Evolutionary conservation across 257 asterid species (phyloP).

Genomic region (Catharanthus roseus): DNA sequence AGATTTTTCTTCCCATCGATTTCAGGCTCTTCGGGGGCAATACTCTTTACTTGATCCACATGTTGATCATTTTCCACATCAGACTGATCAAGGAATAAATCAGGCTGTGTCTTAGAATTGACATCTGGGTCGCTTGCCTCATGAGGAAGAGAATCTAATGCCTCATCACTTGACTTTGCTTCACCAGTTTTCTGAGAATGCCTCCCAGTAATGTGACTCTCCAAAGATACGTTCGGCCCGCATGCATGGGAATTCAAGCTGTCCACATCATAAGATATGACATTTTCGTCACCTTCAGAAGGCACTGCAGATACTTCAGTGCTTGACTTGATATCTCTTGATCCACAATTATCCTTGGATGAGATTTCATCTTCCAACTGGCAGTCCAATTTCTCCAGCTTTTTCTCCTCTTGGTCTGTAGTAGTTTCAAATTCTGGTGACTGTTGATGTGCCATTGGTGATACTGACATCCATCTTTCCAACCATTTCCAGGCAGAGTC

Average conservation of each 20-base stretch:
- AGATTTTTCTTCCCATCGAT: slow-evolving; percentile 36
- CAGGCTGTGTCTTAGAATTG: slow-evolving; percentile 29
- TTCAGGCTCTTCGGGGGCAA: slow-evolving; percentile 39
- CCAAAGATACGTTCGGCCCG: slow-evolving; percentile 9
- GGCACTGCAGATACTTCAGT: slow-evolving; percentile 20
- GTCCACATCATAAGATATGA: slow-evolving; percentile 29
- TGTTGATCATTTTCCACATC: slow-evolving; percentile 29
- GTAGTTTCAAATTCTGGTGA: slow-evolving; percentile 15
- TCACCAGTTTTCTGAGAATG: slow-evolving; percentile 27
- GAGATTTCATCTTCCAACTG: slow-evolving; percentile 19
- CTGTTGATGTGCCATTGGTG: slow-evolving; percentile 43
- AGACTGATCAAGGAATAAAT: slow-evolving; percentile 22
- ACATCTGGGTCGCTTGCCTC: slow-evolving; percentile 26
- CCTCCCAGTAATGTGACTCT: neutral
- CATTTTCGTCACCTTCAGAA: slow-evolving; percentile 29
- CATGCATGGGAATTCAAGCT: slow-evolving; percentile 20
- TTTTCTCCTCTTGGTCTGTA: slow-evolving; percentile 16
- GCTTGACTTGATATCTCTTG: slow-evolving; percentile 10
- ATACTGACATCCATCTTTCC: slow-evolving; percentile 87
- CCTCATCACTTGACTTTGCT: slow-evolving; percentile 21
- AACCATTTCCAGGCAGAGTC: slow-evolving; percentile 96
- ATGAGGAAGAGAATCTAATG: slow-evolving; percentile 29
- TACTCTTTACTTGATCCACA: slow-evolving; percentile 18
- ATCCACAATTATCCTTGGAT: slow-evolving; percentile 18
- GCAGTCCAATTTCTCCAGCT: slow-evolving; percentile 12